phyloP scores from a whole-genome alignment of 345 rosid genomes.

The Eucalyptus fibrosa region DNA sequence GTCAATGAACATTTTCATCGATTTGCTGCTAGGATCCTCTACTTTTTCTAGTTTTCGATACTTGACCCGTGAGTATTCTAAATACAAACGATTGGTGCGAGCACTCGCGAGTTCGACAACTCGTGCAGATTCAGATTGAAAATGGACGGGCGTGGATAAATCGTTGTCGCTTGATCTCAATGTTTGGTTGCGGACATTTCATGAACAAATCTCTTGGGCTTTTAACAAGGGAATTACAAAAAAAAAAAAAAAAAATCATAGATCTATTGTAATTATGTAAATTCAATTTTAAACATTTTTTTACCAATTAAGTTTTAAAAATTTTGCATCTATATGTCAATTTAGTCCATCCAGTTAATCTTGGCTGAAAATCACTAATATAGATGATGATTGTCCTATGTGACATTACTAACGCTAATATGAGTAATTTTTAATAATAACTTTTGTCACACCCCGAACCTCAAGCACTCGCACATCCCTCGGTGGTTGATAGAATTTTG shows the following conservation, averaged over 20 bases:
- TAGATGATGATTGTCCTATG: rapidly evolving
- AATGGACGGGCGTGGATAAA: background rate
- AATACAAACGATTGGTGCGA: background rate
- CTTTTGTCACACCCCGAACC: too few species aligned
- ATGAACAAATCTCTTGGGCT: background rate
- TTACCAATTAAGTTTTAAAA: background rate
- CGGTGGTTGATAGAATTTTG: too few species aligned
- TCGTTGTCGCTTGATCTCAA: background rate
- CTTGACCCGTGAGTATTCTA: background rate
- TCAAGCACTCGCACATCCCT: rapidly evolving
- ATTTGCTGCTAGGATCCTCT: background rate
- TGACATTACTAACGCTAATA: too few species aligned
- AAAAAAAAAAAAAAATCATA: too few species aligned
- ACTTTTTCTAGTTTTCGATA: background rate
- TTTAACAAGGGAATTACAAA: too few species aligned
- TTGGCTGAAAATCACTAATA: rapidly evolving
- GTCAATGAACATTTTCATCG: background rate
- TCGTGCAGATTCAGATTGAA: too few species aligned
- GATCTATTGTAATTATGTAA: too few species aligned
- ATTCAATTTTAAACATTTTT: background rate
- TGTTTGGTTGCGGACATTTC: background rate
- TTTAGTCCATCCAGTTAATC: rapidly evolving
- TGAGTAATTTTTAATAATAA: too few species aligned
- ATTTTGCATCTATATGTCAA: too few species aligned
- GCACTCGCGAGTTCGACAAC: background rate